A percentile compares a stretch with the other conserved stretches of the same genome.
Evolutionary conservation across 2,329 filamentous ascomycete genomes (phyloP).

Genomic region (Raffaelea deltoideospora): DNA sequence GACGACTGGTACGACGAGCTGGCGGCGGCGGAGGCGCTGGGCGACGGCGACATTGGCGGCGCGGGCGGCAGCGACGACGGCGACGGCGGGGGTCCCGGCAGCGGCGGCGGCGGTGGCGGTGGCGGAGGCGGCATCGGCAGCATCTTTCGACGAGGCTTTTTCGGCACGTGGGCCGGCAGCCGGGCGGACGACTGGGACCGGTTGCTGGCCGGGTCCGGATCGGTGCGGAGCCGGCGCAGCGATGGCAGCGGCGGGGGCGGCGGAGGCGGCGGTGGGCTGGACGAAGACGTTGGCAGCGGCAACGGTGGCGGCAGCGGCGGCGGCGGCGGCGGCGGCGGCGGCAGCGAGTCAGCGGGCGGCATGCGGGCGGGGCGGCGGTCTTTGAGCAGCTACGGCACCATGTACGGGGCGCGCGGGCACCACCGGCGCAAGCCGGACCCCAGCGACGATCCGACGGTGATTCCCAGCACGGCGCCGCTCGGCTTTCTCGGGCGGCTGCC

Average conservation of each 20-base stretch:
- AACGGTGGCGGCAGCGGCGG: conserved; percentile 3
- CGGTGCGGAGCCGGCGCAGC: conserved; percentile 20
- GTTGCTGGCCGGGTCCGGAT: conserved; percentile 55
- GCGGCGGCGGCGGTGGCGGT: conserved; percentile 19
- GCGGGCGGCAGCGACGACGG: conserved; percentile 57
- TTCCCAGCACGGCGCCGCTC: conserved; percentile 70
- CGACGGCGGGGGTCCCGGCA: not conserved
- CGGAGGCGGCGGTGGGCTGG: conserved; percentile 9
- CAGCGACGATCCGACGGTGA: conserved; percentile 72
- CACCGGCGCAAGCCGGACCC: conserved; percentile 29
- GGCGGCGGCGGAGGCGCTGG: conserved; percentile 11
- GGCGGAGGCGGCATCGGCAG: conserved; percentile 10
- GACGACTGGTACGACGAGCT: conserved; percentile 78
- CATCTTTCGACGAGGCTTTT: conserved; percentile 40
- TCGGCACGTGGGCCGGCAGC: conserved; percentile 55
- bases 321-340: conserved; percentile 12
- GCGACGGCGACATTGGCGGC: conserved; percentile 21
- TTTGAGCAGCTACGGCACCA: conserved; percentile 80
- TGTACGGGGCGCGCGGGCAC: conserved; percentile 21
- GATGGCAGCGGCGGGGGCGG: conserved; percentile 14
- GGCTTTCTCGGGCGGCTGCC: conserved; percentile 75
- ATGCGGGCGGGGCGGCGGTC: conserved; percentile 7
- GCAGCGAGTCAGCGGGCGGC: conserved; percentile 19
- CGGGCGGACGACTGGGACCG: conserved; percentile 66
- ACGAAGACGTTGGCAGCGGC: not conserved